Base-by-base conservation (phyloP, 164 flowering plant species). In the Kalanchoe fedtschenkoi region DNA sequence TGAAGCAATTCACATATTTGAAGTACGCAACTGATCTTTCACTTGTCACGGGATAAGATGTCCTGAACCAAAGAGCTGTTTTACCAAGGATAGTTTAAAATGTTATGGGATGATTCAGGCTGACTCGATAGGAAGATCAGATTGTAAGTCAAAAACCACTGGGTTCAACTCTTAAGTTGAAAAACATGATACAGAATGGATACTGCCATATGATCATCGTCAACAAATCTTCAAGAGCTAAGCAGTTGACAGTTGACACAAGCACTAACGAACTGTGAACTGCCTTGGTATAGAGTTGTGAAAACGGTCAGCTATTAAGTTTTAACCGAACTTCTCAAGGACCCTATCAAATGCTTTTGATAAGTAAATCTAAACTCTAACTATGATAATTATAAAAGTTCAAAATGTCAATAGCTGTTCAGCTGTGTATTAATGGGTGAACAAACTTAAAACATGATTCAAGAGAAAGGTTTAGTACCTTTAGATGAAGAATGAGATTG, bases 401-500 rank as follows among this genome's bases (percentile, higher is more conserved):
- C 17, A 13, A 26, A 13, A 51, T 3, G 3, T 51, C 32, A 51
- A 26, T 11, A 26, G 4, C 16, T 26, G 32, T 51, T 14, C 17
- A 26, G 4, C 56, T 44, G 24, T 26, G 33, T 3, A 28, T 17
- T 24, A 24, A 4, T 39, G 29, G 41, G 5, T 1, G 34, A n/a
- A 14, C 24, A 21, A 21, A 58, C 3, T 1, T 24, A 16, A 33
- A 2, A 51, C 39, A 39, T 14, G 21, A 68, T 51, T 13, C 39
- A 35, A 62, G 41, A 13, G 6, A 19, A 44, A 44, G 9, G 28
- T 1, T 42, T 22, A 7, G 57, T 74, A 90, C 97, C 96, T 75
- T 53, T 72, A 13, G 82, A 74, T 61, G 85, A 78, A 55, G 80
- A 75, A 39, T 73, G 73, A 4, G 90, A 78, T 56, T 65, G 78